Conservation (phyloP, 345 rosid species). For the Angophora floribunda region DNA sequence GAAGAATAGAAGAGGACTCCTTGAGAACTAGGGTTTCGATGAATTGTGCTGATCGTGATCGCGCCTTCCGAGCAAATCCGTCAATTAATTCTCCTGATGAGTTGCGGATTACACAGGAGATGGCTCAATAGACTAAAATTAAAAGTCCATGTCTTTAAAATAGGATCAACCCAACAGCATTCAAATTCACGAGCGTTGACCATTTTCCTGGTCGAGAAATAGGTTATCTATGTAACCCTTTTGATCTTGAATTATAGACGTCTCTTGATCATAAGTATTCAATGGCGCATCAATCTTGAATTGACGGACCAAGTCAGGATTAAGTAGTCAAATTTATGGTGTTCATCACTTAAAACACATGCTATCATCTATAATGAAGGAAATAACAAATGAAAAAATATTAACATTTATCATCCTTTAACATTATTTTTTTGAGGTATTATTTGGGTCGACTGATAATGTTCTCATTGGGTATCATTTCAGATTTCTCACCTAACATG, state of each 20-base stretch:
- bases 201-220: not conserved
- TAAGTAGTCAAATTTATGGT: rapidly evolving
- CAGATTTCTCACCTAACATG: not conserved
- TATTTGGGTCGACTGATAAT: not conserved
- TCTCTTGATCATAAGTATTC: not conserved
- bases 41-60: not conserved
- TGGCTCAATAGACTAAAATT: not conserved
- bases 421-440: not conserved
- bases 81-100: not conserved
- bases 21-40: not conserved
- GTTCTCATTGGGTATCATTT: not conserved
- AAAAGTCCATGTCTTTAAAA: not conserved
- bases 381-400: not conserved
- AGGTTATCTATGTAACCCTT: not conserved
- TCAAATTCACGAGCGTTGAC: not conserved
- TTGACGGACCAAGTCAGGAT: not conserved
- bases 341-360: not conserved
- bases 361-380: not conserved
- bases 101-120: not conserved
- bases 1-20: not conserved
- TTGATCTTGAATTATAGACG: not conserved
- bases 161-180: not conserved
- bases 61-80: not conserved
- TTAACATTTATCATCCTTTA: not conserved
- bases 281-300: not conserved